Evolutionary conservation across 805 yeast genomes (phyloP), one percentile per base, ranked within the genome.

Genomic region (Metschnikowia continentalis): DNA sequence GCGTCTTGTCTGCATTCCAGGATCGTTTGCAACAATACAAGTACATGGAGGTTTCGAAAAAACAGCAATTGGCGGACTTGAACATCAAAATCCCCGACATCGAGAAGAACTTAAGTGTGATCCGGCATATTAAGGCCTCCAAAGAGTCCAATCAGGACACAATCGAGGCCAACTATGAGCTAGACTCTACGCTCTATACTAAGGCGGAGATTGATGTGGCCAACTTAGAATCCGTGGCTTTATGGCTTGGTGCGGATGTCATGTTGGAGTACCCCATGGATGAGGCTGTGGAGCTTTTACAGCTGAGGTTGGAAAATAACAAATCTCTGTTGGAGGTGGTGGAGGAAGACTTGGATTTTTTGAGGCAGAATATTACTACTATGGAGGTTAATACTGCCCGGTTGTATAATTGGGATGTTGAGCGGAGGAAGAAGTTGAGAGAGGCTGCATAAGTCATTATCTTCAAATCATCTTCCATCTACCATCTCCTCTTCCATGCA

Each of bases 191-290:
- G 0, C 76, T 94, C 38, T 92, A 82, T 65, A 87, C 97, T 6
- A 82, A 82, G 51, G 99, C 99, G 0, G 76, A 75, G 35, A 75
- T 94, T 32, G 81, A 81, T 37, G 74, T 81, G 5, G 76, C 83
- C 35, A 79, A 78, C 30, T 64, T 78, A 47, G 68, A 79, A 23
- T 66, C 72, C 2, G 98, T 94, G 1, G 83, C 83, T 56, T 74
- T 94, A 44, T 94, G 99, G 99, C 77, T 94, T n/a, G 99, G 99
- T 10, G 99, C 99, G 0, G 96, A 90, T 60, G 91, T 92, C 7
- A 92, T 94, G 98, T 76, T 94, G 63, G 98, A 94, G 65, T 94
- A 92, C 63, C 91, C 96, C 13, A 72, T 90, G 23, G 87, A 80
- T 36, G 99, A 94, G 66, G 99, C 99, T 2, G 78, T 83, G 44